A percentile compares a stretch with the other conserved stretches of the same genome.
Evolutionary conservation across 2,329 filamentous ascomycete species (phyloP).

Genomic region (Emericellopsis cladophorae): DNA sequence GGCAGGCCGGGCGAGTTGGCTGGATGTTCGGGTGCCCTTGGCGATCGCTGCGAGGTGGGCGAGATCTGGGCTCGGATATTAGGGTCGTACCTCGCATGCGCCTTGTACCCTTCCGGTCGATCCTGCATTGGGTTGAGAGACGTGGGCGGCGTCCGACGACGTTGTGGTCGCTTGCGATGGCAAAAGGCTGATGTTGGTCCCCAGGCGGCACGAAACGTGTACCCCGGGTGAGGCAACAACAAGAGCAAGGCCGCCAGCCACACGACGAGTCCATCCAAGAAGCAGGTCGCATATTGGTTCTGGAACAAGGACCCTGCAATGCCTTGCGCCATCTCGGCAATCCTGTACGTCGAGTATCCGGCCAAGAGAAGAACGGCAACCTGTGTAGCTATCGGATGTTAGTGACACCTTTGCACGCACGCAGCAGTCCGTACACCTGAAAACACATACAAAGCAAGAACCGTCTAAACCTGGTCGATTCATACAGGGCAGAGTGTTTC

Average conservation of each 20-base stretch:
- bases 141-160: slow-evolving; percentile 7
- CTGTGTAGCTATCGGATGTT: slow-evolving; percentile 19
- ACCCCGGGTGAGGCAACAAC: slow-evolving; percentile 21
- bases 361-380: slow-evolving; percentile 22
- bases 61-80: slow-evolving; percentile 17
- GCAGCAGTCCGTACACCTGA: background rate
- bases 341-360: slow-evolving; percentile 25
- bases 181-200: slow-evolving; percentile 19
- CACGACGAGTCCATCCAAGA: slow-evolving; percentile 27
- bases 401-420: background rate
- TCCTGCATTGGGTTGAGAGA: slow-evolving; percentile 6
- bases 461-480: slow-evolving; percentile 25
- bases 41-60: slow-evolving; percentile 10
- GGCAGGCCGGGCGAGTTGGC: slow-evolving; percentile 16
- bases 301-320: slow-evolving; percentile 20
- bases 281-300: slow-evolving; percentile 22
- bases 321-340: slow-evolving; percentile 24
- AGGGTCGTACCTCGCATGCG: slow-evolving; percentile 19
- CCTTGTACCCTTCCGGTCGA: slow-evolving; percentile 7
- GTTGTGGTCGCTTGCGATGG: slow-evolving; percentile 1
- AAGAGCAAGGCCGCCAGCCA: slow-evolving; percentile 22
- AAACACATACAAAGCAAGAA: slow-evolving; percentile 29
- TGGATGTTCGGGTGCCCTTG: slow-evolving; percentile 9
- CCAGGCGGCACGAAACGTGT: slow-evolving; percentile 26
- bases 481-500: slow-evolving; percentile 25